These are phyloP conservation scores for Cutaneotrichosporon cyanovorans DNA, from an alignment of 1,284 basidiomycete genomes.

Conservation along the genomic window DNA sequence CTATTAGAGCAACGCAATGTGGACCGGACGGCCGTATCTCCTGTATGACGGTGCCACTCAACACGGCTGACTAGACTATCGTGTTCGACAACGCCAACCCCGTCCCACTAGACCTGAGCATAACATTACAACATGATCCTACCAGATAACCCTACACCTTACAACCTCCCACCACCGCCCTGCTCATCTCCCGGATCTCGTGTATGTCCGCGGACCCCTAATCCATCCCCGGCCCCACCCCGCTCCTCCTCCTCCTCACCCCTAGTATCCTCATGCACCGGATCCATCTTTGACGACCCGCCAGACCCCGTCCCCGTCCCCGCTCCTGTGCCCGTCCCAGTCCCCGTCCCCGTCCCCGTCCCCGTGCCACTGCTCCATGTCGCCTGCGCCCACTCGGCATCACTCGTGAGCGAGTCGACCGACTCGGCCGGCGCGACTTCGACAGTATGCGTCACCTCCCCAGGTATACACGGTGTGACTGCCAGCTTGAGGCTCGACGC, in stretches of 20 bases:
- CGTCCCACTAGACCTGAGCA: too few relatives aligned
- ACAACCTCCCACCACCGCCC: too few relatives aligned
- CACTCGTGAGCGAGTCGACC: slow-evolving; percentile 3
- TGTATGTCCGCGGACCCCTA: too few relatives aligned
- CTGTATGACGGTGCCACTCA: too few relatives aligned
- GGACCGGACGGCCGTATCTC: too few relatives aligned
- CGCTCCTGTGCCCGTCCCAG: too few relatives aligned
- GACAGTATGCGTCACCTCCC: slow-evolving; percentile 4
- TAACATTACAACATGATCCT: too few relatives aligned
- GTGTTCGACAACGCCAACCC: too few relatives aligned
- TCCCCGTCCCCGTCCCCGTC: not conserved
- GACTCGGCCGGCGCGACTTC: slow-evolving; percentile 4
- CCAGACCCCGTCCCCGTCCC: not conserved
- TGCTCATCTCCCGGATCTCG: too few relatives aligned
- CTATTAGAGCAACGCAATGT: too few relatives aligned
- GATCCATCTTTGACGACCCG: slow-evolving; percentile 8
- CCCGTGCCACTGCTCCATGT: not conserved
- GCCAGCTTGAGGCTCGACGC: slow-evolving; percentile 8
- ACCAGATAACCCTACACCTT: too few relatives aligned
- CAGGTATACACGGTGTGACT: slow-evolving; percentile 2
- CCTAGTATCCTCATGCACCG: not conserved
- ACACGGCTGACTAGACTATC: too few relatives aligned
- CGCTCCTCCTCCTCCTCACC: slow-evolving; percentile 1
- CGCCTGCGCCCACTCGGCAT: slow-evolving; percentile 10
- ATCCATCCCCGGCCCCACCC: not conserved